A percentile compares a stretch with the other conserved stretches of the same genome.
Conservation (phyloP, 495 filamentous ascomycete species). For the Aspergillus leporis region DNA sequence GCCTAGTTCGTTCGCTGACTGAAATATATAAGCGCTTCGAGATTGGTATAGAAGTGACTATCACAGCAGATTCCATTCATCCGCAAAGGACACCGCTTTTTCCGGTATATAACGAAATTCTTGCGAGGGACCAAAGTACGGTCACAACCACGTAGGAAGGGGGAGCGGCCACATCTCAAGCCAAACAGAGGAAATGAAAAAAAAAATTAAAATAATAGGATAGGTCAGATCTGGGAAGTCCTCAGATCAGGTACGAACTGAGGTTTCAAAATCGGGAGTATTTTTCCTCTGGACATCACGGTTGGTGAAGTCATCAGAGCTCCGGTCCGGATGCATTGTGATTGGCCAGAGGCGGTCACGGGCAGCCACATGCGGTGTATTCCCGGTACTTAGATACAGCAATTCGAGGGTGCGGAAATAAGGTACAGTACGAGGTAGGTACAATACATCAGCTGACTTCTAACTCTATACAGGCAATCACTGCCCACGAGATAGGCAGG, state of each 20-base stretch:
- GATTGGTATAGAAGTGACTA: background rate
- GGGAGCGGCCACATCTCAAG: conserved; percentile 1
- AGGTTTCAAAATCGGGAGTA: background rate
- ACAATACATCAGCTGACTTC: background rate
- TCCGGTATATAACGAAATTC: background rate
- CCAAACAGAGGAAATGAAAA: background rate
- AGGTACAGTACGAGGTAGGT: background rate
- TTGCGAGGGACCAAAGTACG: background rate
- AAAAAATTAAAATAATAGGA: background rate
- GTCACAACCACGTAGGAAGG: background rate
- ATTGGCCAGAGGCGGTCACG: conserved; percentile 5
- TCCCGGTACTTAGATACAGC: background rate
- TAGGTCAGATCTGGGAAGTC: background rate
- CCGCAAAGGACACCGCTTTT: conserved; percentile 1
- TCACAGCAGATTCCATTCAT: background rate
- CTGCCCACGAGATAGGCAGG: background rate
- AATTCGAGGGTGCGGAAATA: background rate
- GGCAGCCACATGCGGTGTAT: conserved; percentile 1
- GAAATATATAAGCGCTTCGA: background rate
- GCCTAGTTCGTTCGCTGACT: background rate
- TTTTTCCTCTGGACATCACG: background rate
- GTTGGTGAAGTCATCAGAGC: conserved; percentile 22
- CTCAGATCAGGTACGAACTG: conserved; percentile 1
- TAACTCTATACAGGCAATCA: background rate
- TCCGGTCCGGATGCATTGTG: conserved; percentile 6